Percentiles rank a stretch among this genome's conserved stretches.
Conservation (phyloP, 2,329 filamentous ascomycete genomes). For the Triangularia verruculosa region DNA sequence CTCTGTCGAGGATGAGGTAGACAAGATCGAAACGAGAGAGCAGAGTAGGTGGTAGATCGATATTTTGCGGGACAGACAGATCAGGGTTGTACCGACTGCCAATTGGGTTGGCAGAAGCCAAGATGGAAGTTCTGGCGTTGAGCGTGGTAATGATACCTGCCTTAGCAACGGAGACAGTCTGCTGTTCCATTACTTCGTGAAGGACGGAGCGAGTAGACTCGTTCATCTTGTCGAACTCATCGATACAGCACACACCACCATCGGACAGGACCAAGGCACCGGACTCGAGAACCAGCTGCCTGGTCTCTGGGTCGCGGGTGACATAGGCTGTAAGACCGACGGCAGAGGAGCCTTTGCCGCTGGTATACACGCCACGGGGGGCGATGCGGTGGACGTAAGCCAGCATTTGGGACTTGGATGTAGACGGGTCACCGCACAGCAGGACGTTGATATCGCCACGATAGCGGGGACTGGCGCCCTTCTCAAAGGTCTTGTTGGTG, state of each 20-base stretch:
- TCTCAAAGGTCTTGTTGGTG: conserved; percentile 96
- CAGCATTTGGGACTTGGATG: conserved; percentile 90
- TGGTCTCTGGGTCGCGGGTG: conserved; percentile 75
- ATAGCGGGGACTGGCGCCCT: conserved; percentile 92
- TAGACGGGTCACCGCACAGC: conserved; percentile 95
- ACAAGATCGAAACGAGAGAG: conserved; percentile 96
- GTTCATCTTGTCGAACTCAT: conserved; percentile 86
- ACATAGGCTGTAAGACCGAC: conserved; percentile 80
- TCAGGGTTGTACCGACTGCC: conserved; percentile 97
- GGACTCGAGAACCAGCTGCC: conserved; percentile 76
- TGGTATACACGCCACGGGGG: conserved; percentile 79
- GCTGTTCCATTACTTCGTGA: conserved; percentile 86
- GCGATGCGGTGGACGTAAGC: conserved; percentile 97
- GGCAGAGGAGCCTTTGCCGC: conserved; percentile 75
- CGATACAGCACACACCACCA: conserved; percentile 80
- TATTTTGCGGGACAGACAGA: conserved; percentile 93
- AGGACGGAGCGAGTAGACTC: conserved; percentile 75
- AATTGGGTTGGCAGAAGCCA: conserved; percentile 96
- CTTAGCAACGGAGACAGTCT: conserved; percentile 81
- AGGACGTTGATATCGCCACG: conserved; percentile 96
- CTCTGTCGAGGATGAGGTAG: conserved; percentile 90
- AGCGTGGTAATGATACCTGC: conserved; percentile 95
- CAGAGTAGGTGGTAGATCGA: conserved; percentile 91
- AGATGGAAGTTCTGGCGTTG: conserved; percentile 91
- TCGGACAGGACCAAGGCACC: conserved; percentile 76